Evolutionary conservation across 164 flowering plant species (phyloP), one percentile per base, ranked within the genome.

Genomic region (Echeveria elegans): DNA sequence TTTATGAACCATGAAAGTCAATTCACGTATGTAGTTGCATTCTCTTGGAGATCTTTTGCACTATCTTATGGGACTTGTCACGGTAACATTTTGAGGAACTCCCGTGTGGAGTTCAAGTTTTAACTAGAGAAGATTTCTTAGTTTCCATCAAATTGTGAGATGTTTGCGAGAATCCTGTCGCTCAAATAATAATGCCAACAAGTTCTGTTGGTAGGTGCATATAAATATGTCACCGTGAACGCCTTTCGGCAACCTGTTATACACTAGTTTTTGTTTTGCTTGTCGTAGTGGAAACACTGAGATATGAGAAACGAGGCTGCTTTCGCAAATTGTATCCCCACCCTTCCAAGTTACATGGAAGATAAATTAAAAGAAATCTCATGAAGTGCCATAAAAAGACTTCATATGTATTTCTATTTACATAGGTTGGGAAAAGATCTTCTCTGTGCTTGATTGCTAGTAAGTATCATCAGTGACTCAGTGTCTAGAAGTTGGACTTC

Each of bases 401-500:
- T 45, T 34, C 43, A 36, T 50, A 12, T 31, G 38, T 47, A 31
- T 36, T 45, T 70, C 10, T 40, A 64, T 70, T 16, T 64, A 70
- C 64, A 64, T 70, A 6, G 36, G 32, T 37, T 19, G 15, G 18
- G 26, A 16, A 52, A 36, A 29, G 32, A 12, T 24, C 67, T 48
- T 59, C 14, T 52, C 53, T 16, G 36, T 31, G 23, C 9, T 15
- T 28, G 32, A 12, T 32, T 4, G 16, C 18, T 47, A 2, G 21
- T 47, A 47, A 47, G n/a, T 19, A 14, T 41, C n/a, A 1, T 30
- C 16, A n/a, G n/a, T n/a, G n/a, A n/a, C n/a, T 68, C 63, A 76
- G 29, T 77, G 79, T 30, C 77, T 69, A 30, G 73, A 67, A 9
- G 66, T 66, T 24, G 77, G 79, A 65, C 74, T 73, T 69, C 72